These are phyloP conservation scores for Epichloe scottii DNA, from an alignment of 2,329 filamentous ascomycete species.

Conservation along the genomic window DNA sequence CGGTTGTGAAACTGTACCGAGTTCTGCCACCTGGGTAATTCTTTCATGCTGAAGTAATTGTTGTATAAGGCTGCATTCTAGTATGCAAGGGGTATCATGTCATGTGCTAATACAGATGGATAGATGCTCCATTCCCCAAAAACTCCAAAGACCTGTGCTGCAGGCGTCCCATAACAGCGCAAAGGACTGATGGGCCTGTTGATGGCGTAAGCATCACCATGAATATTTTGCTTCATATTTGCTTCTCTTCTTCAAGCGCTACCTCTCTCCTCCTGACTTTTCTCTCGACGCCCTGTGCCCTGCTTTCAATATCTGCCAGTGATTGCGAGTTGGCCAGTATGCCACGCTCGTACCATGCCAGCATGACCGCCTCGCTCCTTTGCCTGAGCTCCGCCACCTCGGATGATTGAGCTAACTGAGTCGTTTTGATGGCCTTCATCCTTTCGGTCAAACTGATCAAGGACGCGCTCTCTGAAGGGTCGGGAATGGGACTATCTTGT, in stretches of 20 bases:
- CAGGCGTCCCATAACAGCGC: too few relatives aligned
- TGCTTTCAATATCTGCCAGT: conserved; percentile 59
- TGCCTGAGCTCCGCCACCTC: conserved; percentile 52
- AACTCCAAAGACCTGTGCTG: too few relatives aligned
- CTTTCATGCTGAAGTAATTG: too few relatives aligned
- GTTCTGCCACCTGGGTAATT: too few relatives aligned
- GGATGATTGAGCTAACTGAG: conserved; percentile 47
- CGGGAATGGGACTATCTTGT: conserved; percentile 43
- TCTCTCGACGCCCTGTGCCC: conserved; percentile 53
- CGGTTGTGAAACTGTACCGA: too few relatives aligned
- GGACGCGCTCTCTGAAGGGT: conserved; percentile 39
- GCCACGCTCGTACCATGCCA: conserved; percentile 62
- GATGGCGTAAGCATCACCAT: too few relatives aligned
- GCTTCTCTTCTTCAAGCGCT: conserved; percentile 37
- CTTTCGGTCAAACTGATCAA: conserved; percentile 47
- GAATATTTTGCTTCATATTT: conserved; percentile 13
- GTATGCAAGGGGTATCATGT: too few relatives aligned
- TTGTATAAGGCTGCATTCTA: too few relatives aligned
- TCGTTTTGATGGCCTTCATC: conserved; percentile 47
- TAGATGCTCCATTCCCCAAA: too few relatives aligned
- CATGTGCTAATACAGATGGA: too few relatives aligned
- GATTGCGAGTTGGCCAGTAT: conserved; percentile 55
- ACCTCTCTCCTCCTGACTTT: conserved; percentile 52
- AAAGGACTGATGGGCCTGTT: too few relatives aligned
- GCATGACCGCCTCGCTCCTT: conserved; percentile 49